A percentile compares a stretch with the other conserved stretches of the same genome.
Conservation (phyloP, 139 green algal genomes). For the Tetradesmus obliquus region DNA sequence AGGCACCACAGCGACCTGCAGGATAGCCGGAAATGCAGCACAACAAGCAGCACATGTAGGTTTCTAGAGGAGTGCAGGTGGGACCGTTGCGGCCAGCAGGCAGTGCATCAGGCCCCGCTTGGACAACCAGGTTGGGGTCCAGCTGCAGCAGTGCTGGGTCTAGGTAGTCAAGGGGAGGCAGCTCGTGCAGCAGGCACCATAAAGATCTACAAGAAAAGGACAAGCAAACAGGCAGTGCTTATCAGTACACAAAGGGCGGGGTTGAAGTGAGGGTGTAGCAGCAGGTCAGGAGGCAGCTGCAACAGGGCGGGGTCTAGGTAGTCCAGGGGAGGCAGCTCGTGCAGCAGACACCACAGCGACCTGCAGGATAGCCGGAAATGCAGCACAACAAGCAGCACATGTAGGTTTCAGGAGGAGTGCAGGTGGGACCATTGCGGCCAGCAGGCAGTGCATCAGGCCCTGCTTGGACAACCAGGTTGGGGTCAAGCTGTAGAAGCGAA, state of each 20-base stretch:
- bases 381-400: no score
- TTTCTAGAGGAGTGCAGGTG: no score
- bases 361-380: no score
- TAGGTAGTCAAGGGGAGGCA: not conserved
- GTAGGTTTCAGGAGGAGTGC: no score
- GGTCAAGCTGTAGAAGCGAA: not conserved
- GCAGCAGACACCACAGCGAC: not conserved
- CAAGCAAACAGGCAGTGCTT: not conserved
- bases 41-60: not conserved
- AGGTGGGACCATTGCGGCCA: no score
- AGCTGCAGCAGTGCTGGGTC: not conserved
- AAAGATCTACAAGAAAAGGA: not conserved
- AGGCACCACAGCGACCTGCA: not conserved
- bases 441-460: not conserved
- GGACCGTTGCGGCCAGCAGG: no score
- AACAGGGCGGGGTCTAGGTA: not conserved
- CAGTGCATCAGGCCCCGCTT: not conserved
- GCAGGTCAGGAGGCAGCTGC: no score
- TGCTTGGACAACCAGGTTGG: constrained; percentile 16
- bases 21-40: not conserved
- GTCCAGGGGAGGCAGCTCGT: not conserved
- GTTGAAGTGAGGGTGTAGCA: no score
- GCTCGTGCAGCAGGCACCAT: not conserved
- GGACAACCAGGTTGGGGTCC: constrained; percentile 23
- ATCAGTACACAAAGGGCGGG: no score